Base-by-base conservation (phyloP, 441 rosid species). In the Adansonia grandidieri region DNA sequence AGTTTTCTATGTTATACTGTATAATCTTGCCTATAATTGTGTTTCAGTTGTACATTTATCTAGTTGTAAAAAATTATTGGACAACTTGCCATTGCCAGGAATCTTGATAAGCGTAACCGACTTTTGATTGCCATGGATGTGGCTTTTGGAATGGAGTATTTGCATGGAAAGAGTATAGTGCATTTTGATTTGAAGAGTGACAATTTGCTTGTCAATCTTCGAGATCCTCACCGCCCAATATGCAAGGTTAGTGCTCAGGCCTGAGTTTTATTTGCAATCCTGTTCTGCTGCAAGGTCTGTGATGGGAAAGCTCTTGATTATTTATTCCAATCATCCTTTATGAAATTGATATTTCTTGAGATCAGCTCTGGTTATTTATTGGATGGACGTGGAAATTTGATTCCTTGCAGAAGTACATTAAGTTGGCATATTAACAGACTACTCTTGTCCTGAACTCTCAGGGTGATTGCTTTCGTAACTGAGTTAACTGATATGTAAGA, bases 171-270 rank as follows among this genome's bases (percentile, higher is more conserved):
- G 83, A 89, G 88, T 72, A 91, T 88, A 53, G 93, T 91, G 71
- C 95, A 91, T 76, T 91, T 91, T 75, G 95, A 91, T 84, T 80
- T 91, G 80, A 91, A 91, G 82, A 88, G 95, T 66, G 92, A 91
- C 53, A 89, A 91, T 78, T 82, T 91, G 53, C 88, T 88, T 10
- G 95, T 91, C 75, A 88, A 89, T 75, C 54, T 85, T 73, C 87
- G 84, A 82, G 84, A 87, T 81, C 90, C 91, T 50, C 93, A 87
- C 47, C 85, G 93, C 6, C 93, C 93, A 37, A 87, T 89, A 68
- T 91, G 93, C 87, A 91, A 91, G 91, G 95, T 89, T 63, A 37
- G 64, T 67, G 45, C 6, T 72, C 0, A 2, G 75, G 62, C 48
- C 75, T 37, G 48, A 28, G 15, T 15, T 32, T n/a, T 37, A 13